A percentile compares a stretch with the other conserved stretches of the same genome.
Evolutionary conservation across 2,329 filamentous ascomycete genomes (phyloP).

Genomic region (Talaromyces sp.): DNA sequence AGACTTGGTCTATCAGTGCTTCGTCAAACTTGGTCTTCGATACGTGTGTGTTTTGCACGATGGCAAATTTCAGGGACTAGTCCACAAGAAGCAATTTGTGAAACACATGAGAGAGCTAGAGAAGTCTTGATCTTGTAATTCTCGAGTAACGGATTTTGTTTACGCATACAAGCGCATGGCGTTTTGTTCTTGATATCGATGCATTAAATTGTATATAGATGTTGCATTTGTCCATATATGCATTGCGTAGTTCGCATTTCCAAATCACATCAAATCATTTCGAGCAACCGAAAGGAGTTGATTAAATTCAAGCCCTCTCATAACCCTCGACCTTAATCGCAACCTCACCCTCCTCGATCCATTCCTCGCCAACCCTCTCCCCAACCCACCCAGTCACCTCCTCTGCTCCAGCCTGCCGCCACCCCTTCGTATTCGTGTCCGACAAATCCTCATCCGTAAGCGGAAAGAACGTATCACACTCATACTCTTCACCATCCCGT

Average conservation of each 20-base stretch:
- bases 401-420: conserved; percentile 34
- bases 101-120: conserved; percentile 72
- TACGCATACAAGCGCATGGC: conserved; percentile 19
- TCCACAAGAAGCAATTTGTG: conserved; percentile 97
- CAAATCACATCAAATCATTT: neutral
- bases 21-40: conserved; percentile 86
- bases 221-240: conserved; percentile 7
- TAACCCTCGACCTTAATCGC: conserved; percentile 51
- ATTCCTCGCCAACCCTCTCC: conserved; percentile 40
- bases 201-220: conserved; percentile 6
- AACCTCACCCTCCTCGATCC: conserved; percentile 52
- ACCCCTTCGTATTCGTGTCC: conserved; percentile 24
- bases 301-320: conserved; percentile 31
- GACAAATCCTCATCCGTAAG: conserved; percentile 35
- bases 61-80: conserved; percentile 83
- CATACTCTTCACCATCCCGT: conserved; percentile 31
- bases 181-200: conserved; percentile 9
- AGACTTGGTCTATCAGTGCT: conserved; percentile 94
- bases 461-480: conserved; percentile 52
- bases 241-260: neutral
- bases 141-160: neutral
- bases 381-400: conserved; percentile 46
- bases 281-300: neutral
- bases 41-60: conserved; percentile 88
- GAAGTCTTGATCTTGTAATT: conserved; percentile 26